Evolutionary conservation across 2,329 filamentous ascomycete species (phyloP).

Genomic region (Fulvia fulva): DNA sequence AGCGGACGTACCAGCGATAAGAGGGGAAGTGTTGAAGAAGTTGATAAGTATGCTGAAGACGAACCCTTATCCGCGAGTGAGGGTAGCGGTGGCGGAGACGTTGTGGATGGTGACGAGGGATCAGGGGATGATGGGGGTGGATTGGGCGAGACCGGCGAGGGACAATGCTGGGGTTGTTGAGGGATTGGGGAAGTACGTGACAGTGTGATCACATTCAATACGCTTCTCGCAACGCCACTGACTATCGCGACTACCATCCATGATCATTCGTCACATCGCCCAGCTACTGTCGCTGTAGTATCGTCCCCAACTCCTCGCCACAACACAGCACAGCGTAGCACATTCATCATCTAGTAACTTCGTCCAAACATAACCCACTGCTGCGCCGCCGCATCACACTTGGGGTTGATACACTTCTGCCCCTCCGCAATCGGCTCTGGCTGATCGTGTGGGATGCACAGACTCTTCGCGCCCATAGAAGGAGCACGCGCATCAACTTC

Average conservation of each 20-base stretch:
- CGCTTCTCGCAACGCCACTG: background rate
- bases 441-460: slow-evolving; percentile 82
- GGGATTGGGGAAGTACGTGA: slow-evolving; percentile 2
- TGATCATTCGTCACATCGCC: background rate
- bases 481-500: slow-evolving; percentile 68
- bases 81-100: slow-evolving; percentile 42
- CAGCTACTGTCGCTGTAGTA: background rate
- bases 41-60: slow-evolving; percentile 64
- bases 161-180: slow-evolving; percentile 12
- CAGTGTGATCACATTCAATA: background rate
- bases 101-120: slow-evolving; percentile 38
- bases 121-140: slow-evolving; percentile 23
- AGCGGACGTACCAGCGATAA: slow-evolving; percentile 49
- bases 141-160: slow-evolving; percentile 22
- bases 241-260: background rate
- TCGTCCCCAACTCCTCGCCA: background rate
- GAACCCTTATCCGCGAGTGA: slow-evolving; percentile 77
- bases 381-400: slow-evolving; percentile 72
- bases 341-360: slow-evolving; percentile 35
- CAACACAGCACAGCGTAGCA: background rate
- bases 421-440: slow-evolving; percentile 69
- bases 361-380: slow-evolving; percentile 88
- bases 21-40: slow-evolving; percentile 60
- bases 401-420: slow-evolving; percentile 88
- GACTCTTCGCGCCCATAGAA: slow-evolving; percentile 71